phyloP scores from a whole-genome alignment of 1,284 basidiomycete species.

The Rugiboletus extremiorientalis region DNA sequence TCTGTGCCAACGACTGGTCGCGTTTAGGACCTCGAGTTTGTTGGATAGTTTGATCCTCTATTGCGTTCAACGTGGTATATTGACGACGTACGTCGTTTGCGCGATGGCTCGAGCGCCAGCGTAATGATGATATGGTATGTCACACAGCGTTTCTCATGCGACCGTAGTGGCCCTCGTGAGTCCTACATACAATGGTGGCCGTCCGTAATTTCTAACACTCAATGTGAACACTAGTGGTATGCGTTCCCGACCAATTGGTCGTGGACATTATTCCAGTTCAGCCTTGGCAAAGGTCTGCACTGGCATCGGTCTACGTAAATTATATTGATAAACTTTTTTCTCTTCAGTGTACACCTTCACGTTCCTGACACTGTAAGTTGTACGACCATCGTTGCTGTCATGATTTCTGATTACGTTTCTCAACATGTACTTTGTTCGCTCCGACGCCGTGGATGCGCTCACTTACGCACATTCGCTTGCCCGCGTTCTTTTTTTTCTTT shows the following conservation, averaged over 20 bases:
- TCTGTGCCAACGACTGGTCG: background rate
- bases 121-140: background rate
- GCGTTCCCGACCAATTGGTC: background rate
- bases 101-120: background rate
- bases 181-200: background rate
- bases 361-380: slow-evolving; percentile 18
- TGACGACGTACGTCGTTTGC: slow-evolving; percentile 15
- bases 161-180: slow-evolving; percentile 12
- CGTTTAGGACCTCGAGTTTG: slow-evolving; percentile 4
- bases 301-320: background rate
- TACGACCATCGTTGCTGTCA: no score
- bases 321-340: background rate
- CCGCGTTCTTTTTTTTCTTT: no score
- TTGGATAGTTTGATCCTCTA: slow-evolving; percentile 14
- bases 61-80: slow-evolving; percentile 14
- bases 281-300: slow-evolving; percentile 15
- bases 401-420: no score
- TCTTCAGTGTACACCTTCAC: slow-evolving; percentile 16
- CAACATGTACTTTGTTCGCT: no score
- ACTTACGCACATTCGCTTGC: no score
- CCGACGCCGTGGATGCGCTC: no score
- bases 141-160: slow-evolving; percentile 9
- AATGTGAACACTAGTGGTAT: slow-evolving; percentile 8
- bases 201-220: background rate
- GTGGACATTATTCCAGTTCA: slow-evolving; percentile 18